Evolutionary conservation across 176 grass and related monocot species (phyloP).

Genomic region (Hyparrhenia diplandra): DNA sequence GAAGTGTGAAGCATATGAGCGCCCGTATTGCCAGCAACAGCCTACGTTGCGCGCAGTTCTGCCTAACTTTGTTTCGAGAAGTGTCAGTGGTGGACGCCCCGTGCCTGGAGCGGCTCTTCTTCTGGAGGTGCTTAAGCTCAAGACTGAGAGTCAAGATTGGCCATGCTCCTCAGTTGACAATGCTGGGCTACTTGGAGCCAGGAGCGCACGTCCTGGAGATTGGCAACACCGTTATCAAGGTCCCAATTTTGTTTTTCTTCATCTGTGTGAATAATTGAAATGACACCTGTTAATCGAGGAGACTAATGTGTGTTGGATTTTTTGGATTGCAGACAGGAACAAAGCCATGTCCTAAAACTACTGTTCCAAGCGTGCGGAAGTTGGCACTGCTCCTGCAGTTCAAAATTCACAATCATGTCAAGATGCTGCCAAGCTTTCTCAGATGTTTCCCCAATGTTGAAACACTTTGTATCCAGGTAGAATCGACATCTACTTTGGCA

Average conservation of each 20-base stretch:
- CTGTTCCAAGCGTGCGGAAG: not conserved
- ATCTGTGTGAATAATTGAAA: not conserved
- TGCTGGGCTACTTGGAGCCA: too few species aligned
- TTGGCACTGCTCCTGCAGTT: constrained; percentile 7
- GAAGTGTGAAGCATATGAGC: not conserved
- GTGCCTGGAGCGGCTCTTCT: not conserved
- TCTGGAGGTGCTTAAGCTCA: not conserved
- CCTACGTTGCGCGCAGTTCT: constrained; percentile 22
- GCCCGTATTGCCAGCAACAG: constrained; percentile 10
- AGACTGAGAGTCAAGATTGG: constrained; percentile 4
- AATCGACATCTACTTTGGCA: not conserved
- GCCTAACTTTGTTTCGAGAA: not conserved
- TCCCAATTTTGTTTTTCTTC: not conserved
- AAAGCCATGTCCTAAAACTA: not conserved
- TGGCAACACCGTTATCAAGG: too few species aligned
- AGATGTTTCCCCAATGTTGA: constrained; percentile 29
- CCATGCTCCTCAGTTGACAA: too few species aligned
- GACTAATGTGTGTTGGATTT: not conserved
- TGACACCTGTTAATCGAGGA: not conserved
- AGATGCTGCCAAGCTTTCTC: constrained; percentile 26
- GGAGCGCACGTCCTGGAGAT: too few species aligned
- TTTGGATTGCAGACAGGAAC: constrained; percentile 8
- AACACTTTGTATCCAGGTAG: constrained; percentile 14
- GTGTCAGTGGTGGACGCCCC: not conserved
- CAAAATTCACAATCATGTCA: not conserved